A percentile compares a stretch with the other conserved stretches of the same genome.
Evolutionary conservation across 176 grass and related monocot species (phyloP).

Genomic region (Raddia distichophylla): DNA sequence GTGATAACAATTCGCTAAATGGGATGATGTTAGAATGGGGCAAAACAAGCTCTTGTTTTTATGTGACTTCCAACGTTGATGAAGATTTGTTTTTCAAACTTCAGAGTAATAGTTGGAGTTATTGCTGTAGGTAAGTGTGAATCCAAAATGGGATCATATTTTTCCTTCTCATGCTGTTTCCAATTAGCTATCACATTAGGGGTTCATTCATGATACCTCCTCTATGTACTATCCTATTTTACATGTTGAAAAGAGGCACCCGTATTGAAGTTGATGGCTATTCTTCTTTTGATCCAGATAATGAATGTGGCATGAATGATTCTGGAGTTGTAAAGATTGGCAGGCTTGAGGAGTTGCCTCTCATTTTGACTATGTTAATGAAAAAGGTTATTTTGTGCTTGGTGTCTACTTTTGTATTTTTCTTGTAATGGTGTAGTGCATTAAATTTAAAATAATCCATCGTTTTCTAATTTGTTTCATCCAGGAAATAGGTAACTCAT

Average conservation of each 20-base stretch:
- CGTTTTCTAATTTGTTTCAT: constrained; percentile 26
- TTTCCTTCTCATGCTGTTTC: constrained; percentile 21
- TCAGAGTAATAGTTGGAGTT: constrained; percentile 59
- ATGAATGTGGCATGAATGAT: constrained; percentile 23
- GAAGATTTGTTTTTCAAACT: constrained; percentile 55
- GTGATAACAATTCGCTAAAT: constrained; percentile 26
- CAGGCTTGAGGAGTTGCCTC: constrained; percentile 67
- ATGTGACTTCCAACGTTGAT: constrained; percentile 62
- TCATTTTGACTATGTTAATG: constrained; percentile 65
- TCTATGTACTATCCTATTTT: background rate
- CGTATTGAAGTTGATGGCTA: background rate
- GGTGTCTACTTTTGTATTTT: constrained; percentile 11
- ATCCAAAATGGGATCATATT: background rate
- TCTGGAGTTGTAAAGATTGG: constrained; percentile 52
- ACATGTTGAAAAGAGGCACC: background rate
- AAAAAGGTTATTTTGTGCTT: constrained; percentile 62
- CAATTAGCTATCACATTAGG: background rate
- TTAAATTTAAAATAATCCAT: constrained; percentile 14
- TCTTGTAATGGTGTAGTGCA: background rate
- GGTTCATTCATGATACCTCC: constrained; percentile 23
- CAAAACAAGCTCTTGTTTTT: constrained; percentile 53
- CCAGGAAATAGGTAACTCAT: constrained; percentile 55
- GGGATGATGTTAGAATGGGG: constrained; percentile 56
- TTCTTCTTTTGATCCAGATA: constrained; percentile 50
- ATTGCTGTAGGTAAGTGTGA: constrained; percentile 62